phyloP scores from a whole-genome alignment of 2,329 filamentous ascomycete genomes.

The Sarocladium strictum region DNA sequence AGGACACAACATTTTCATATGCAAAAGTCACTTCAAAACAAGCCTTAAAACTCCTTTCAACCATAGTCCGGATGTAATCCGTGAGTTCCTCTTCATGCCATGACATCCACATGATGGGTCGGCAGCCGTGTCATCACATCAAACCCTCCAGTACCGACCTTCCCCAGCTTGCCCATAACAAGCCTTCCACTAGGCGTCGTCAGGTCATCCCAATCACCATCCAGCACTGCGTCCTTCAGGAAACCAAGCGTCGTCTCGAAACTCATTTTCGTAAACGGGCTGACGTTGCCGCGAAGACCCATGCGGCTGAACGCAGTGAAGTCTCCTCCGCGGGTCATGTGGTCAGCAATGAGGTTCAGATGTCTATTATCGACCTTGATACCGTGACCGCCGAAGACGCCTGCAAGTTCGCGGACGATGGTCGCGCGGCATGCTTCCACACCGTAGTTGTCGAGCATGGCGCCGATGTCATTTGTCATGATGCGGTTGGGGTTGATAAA shows the following conservation, averaged over 20 bases:
- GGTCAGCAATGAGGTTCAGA: constrained; percentile 90
- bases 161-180: constrained; percentile 77
- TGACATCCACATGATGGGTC: constrained; percentile 38
- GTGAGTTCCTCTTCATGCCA: constrained; percentile 12
- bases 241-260: constrained; percentile 97
- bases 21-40: background rate
- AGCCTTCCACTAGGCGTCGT: constrained; percentile 80
- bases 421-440: constrained; percentile 86
- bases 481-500: constrained; percentile 81
- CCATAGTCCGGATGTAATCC: background rate
- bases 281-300: constrained; percentile 77
- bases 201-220: constrained; percentile 85
- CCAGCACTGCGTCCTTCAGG: constrained; percentile 84
- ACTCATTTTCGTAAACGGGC: constrained; percentile 97
- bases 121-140: constrained; percentile 69
- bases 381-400: constrained; percentile 84
- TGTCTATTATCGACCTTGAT: constrained; percentile 90
- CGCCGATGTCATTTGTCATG: constrained; percentile 86
- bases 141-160: constrained; percentile 84
- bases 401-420: constrained; percentile 80
- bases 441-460: constrained; percentile 80
- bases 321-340: constrained; percentile 90
- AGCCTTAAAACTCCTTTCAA: no score
- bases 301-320: constrained; percentile 92
- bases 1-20: background rate